Evolutionary conservation across 2,329 filamentous ascomycete genomes (phyloP).

Genomic region (Hypoxylon sp.): DNA sequence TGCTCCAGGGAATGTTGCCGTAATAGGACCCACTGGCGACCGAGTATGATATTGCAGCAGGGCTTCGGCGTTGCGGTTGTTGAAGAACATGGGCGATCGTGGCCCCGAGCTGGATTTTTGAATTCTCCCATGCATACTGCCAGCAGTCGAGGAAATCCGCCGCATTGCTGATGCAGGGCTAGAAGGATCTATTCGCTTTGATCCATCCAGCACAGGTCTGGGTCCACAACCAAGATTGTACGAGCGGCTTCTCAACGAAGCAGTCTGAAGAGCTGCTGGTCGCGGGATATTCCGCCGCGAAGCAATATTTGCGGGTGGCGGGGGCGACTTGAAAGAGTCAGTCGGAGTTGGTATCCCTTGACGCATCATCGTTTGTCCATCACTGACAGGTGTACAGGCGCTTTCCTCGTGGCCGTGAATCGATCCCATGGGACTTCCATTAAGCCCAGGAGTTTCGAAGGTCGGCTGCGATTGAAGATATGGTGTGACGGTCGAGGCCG

Average conservation of each 20-base stretch:
- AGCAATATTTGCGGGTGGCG: constrained; percentile 66
- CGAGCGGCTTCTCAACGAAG: constrained; percentile 60
- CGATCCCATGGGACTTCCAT: constrained; percentile 38
- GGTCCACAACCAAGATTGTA: constrained; percentile 56
- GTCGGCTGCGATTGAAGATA: constrained; percentile 44
- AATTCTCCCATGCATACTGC: constrained; percentile 57
- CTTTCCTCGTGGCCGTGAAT: constrained; percentile 24
- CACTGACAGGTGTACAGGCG: constrained; percentile 25
- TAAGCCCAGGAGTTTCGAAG: constrained; percentile 37
- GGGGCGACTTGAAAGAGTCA: constrained; percentile 62
- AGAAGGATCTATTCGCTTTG: constrained; percentile 60
- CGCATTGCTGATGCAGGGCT: constrained; percentile 62
- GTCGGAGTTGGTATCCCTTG: constrained; percentile 49
- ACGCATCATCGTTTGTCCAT: constrained; percentile 35
- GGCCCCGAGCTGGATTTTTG: constrained; percentile 58
- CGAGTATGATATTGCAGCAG: constrained; percentile 59
- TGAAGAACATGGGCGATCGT: constrained; percentile 60
- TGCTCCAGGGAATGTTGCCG: constrained; percentile 56
- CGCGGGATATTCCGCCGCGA: constrained; percentile 65
- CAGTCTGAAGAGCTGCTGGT: constrained; percentile 63
- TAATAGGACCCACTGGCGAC: constrained; percentile 57
- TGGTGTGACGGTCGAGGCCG: constrained; percentile 37
- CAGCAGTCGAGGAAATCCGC: constrained; percentile 66
- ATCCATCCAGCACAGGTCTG: constrained; percentile 63
- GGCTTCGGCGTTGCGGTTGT: constrained; percentile 62